Percentiles rank a stretch among this genome's conserved stretches.
Evolutionary conservation across 768 basidiomycete genomes (phyloP).

Genomic region (Naganishia friedmannii): DNA sequence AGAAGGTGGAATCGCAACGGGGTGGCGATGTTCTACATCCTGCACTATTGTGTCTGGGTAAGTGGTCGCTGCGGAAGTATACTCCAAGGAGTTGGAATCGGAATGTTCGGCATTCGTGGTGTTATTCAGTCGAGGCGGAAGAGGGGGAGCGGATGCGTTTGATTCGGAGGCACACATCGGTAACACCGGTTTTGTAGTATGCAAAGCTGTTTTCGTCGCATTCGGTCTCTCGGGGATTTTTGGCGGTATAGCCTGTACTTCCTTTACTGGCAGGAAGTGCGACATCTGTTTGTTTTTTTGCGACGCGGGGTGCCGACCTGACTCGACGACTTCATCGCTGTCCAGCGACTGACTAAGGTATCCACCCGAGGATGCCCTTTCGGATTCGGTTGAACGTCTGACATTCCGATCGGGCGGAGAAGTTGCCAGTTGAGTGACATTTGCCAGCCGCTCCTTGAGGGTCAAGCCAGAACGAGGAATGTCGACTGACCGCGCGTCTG

Average conservation of each 20-base stretch:
- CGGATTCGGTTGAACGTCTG: neutral
- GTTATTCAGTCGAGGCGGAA: slow-evolving; percentile 6
- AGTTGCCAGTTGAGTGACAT: slow-evolving; percentile 36
- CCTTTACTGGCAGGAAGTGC: neutral
- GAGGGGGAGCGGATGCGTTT: neutral
- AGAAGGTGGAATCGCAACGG: neutral
- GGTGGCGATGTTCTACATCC: neutral
- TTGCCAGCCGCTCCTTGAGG: slow-evolving; percentile 43
- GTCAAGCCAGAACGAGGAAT: slow-evolving; percentile 28
- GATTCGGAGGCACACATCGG: neutral
- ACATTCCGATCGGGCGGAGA: slow-evolving; percentile 11
- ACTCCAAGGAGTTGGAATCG: neutral
- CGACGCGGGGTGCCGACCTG: neutral
- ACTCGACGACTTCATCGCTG: neutral
- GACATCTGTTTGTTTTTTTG: neutral
- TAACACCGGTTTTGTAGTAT: neutral
- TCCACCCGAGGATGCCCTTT: neutral
- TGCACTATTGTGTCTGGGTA: neutral
- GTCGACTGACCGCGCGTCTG: neutral
- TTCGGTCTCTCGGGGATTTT: neutral
- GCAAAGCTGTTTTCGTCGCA: neutral
- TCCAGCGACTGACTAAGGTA: neutral
- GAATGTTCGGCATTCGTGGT: neutral
- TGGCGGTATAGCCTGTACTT: neutral
- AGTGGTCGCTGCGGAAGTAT: neutral